These are phyloP conservation scores for Sclerospora graminicola DNA, from an alignment of 352 stramenopile species.

Conservation along the genomic window DNA sequence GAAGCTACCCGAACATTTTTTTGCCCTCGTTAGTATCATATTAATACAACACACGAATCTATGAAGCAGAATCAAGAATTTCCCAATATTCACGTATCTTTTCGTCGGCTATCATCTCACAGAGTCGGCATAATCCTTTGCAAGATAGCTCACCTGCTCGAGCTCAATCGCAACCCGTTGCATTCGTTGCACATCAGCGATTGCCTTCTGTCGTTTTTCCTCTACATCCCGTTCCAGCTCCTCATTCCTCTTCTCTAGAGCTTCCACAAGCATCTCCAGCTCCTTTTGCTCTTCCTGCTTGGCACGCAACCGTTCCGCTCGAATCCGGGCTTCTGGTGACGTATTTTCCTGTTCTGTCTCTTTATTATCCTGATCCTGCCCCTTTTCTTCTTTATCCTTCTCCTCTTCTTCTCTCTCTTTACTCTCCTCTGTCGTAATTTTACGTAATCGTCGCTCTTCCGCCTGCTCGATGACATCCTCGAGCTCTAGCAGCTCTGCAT, in stretches of 20 bases:
- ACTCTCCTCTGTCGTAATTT: constrained; percentile 18
- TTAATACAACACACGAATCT: too few species aligned
- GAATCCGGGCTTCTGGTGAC: constrained; percentile 31
- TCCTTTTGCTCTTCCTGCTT: constrained; percentile 44
- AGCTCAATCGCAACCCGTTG: constrained; percentile 24
- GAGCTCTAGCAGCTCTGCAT: constrained; percentile 35
- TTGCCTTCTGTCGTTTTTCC: constrained; percentile 32
- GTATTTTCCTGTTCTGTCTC: neutral
- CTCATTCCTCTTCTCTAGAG: constrained; percentile 31
- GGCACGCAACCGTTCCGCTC: constrained; percentile 30
- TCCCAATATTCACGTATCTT: neutral
- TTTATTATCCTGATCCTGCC: constrained; percentile 3
- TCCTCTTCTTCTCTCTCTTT: constrained; percentile 5
- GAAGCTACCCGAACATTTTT: constrained; percentile 65
- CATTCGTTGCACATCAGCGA: constrained; percentile 34
- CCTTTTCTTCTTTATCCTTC: constrained; percentile 1
- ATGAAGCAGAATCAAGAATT: constrained; percentile 6
- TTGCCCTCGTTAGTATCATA: constrained; percentile 18
- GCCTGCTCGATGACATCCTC: constrained; percentile 37
- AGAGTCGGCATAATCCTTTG: constrained; percentile 28
- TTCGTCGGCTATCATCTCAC: constrained; percentile 6
- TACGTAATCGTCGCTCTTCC: constrained; percentile 27
- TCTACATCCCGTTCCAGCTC: constrained; percentile 31
- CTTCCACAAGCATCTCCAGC: constrained; percentile 27
- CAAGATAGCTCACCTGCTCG: constrained; percentile 24